Base-by-base conservation (phyloP, 2,329 filamentous ascomycete species). In the Aspergillus eucalypticola region DNA sequence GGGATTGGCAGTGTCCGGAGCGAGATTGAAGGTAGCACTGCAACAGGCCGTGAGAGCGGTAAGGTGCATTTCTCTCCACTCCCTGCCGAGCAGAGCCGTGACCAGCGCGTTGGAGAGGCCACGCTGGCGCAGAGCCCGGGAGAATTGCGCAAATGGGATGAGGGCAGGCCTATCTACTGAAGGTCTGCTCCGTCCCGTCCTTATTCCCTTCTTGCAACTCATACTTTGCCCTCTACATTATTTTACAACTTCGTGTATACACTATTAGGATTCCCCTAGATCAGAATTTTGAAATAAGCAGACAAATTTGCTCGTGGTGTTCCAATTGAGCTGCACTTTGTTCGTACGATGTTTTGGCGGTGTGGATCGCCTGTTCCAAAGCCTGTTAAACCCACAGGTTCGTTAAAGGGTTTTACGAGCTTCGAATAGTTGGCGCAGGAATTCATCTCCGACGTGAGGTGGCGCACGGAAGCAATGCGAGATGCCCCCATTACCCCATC, bases 1-100 rank as follows among this genome's bases (percentile, higher is more conserved):
- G 84, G 85, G 13, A 78, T 85, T 54, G 73, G 77, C 65, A 72
- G 88, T 49, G 73, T 83, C 61, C 73, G 79, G 29, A 76, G 76
- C 59, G 73, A 70, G 38, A 60, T 67, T 55, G 74, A 72, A 41
- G 65, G 56, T 46, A 66, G 60, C 19, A n/a, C 63, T 56, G 57
- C 32, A n/a, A 25, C 64, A 55, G 70, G 71, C 54, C 57, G 65
- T 57, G 66, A 73, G 54, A 66, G 67, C 60, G 64, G 64, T 54
- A 70, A 64, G 56, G 67, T 72, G 58, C 56, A 66, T 64, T 66
- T 70, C 60, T 70, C 75, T 56, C 60, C 73, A 50, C 46, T 66
- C 53, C 57, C 70, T 4, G 60, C 59, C 27, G 42, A 69, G 39
- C 61, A 64, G 59, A 61, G 64, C 64, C 52, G 58, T 48, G 62